Conservation (phyloP, 106 monocot species). For the Dendrobium chrysotoxum region DNA sequence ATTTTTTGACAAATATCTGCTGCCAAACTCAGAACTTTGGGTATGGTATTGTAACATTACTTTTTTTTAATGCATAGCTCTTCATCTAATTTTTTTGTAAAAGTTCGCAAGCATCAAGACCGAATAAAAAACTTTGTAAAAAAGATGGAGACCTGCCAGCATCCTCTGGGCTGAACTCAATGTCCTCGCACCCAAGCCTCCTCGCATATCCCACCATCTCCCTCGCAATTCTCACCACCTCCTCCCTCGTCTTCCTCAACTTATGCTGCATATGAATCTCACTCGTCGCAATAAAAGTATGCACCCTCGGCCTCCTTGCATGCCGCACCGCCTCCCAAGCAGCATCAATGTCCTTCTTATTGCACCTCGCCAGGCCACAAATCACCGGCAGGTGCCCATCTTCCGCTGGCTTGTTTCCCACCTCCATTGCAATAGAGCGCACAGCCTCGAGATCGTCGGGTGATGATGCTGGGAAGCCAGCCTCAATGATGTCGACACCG, state of each 20-base stretch:
- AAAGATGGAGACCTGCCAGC: conserved; percentile 59
- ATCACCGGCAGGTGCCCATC: conserved; percentile 82
- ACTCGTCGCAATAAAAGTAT: conserved; percentile 89
- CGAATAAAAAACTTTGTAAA: neutral
- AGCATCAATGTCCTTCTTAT: conserved; percentile 62
- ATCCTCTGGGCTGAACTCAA: conserved; percentile 92
- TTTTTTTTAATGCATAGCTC: too few species aligned
- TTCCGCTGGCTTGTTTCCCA: conserved; percentile 49
- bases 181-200: conserved; percentile 74
- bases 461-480: conserved; percentile 89
- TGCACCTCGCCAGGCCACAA: conserved; percentile 81
- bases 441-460: conserved; percentile 89
- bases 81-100: too few species aligned
- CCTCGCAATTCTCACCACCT: conserved; percentile 64
- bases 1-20: too few species aligned
- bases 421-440: conserved; percentile 66
- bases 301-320: conserved; percentile 62
- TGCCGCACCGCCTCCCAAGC: conserved; percentile 89
- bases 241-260: conserved; percentile 79
- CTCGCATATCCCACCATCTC: conserved; percentile 85
- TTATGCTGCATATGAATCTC: conserved; percentile 86
- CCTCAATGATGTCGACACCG: conserved; percentile 95
- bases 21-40: too few species aligned
- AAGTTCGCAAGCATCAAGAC: neutral
- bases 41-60: too few species aligned